Percentiles rank a stretch among this genome's conserved stretches.
phyloP scores from a whole-genome alignment of 2,329 filamentous ascomycete species.

The Truncatella angustata region DNA sequence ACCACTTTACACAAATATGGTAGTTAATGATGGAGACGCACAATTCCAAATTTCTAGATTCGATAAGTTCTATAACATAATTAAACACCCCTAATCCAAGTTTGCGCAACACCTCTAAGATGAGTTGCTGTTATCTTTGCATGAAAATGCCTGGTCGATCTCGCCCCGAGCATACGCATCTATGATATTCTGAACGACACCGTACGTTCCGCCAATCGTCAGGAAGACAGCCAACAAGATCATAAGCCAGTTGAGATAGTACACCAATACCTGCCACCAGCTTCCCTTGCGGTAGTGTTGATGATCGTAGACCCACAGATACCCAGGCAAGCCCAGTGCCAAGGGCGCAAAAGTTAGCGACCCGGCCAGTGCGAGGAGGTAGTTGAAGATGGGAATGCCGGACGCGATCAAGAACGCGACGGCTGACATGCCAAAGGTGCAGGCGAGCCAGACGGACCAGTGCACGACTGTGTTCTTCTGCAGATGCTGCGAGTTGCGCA shows the following conservation, averaged over 20 bases:
- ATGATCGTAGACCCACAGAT: conserved; percentile 36
- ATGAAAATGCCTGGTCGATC: conserved; percentile 47
- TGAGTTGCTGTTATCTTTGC: conserved; percentile 42
- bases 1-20: no score
- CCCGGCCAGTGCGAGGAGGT: conserved; percentile 28
- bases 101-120: no score
- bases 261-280: conserved; percentile 24
- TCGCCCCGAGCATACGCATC: conserved; percentile 46
- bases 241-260: conserved; percentile 33
- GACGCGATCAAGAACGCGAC: conserved; percentile 22
- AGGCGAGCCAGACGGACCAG: conserved; percentile 29
- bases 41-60: no score
- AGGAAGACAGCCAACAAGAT: conserved; percentile 35
- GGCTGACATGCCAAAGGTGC: conserved; percentile 20
- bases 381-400: conserved; percentile 29
- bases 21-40: no score
- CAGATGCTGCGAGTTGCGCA: conserved; percentile 27
- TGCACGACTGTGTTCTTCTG: conserved; percentile 27
- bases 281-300: conserved; percentile 27
- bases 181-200: conserved; percentile 49
- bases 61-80: no score
- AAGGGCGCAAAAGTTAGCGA: conserved; percentile 34
- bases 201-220: conserved; percentile 39
- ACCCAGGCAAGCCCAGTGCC: conserved; percentile 32
- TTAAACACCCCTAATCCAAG: no score